Conservation (phyloP, 2,329 filamentous ascomycete genomes). For the Aspergillus terreus region DNA sequence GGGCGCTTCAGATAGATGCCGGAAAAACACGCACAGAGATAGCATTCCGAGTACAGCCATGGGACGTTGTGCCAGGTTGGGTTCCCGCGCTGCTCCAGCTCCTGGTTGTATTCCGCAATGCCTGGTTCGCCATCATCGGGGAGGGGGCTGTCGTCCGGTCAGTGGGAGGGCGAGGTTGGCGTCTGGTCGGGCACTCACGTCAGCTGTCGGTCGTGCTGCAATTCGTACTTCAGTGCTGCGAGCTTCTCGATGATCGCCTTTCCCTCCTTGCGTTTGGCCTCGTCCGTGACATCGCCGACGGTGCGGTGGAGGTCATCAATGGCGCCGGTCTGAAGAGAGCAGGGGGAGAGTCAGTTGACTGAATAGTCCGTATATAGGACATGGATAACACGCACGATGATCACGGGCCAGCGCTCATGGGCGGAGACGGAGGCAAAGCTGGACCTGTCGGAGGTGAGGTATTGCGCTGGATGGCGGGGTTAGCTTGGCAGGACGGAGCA, state of each 20-base stretch:
- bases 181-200: constrained; percentile 51
- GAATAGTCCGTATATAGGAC: neutral
- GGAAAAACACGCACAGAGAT: constrained; percentile 57
- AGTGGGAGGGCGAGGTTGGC: constrained; percentile 1
- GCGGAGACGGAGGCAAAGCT: constrained; percentile 88
- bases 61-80: constrained; percentile 78
- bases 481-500: neutral
- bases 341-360: neutral
- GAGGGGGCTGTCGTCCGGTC: constrained; percentile 55
- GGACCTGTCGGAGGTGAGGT: constrained; percentile 72
- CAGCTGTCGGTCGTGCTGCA: constrained; percentile 81
- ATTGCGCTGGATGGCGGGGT: constrained; percentile 51
- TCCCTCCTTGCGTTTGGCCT: constrained; percentile 68
- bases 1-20: too few relatives aligned
- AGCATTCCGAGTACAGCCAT: constrained; percentile 93
- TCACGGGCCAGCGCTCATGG: constrained; percentile 86
- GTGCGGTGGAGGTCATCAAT: constrained; percentile 89
- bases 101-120: constrained; percentile 77
- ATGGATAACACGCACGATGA: constrained; percentile 61
- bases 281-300: constrained; percentile 47
- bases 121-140: constrained; percentile 73
- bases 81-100: constrained; percentile 69
- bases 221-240: constrained; percentile 83
- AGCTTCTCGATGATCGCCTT: constrained; percentile 80
- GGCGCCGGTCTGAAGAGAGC: constrained; percentile 65